A percentile compares a stretch with the other conserved stretches of the same genome.
Evolutionary conservation across 306 rosid genomes (phyloP).

Genomic region (Gynostemma pentaphyllum): DNA sequence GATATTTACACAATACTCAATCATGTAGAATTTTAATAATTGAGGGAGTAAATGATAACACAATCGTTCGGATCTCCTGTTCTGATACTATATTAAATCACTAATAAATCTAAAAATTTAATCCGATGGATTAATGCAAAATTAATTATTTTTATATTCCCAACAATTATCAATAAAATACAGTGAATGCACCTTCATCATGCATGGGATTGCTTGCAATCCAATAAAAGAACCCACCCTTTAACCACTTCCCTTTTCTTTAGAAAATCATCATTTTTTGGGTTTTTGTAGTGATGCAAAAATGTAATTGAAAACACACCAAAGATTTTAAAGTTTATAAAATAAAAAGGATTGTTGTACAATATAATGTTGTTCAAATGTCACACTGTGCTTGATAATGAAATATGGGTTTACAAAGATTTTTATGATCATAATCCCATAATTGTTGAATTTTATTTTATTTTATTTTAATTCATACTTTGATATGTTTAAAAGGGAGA

Average conservation of each 20-base stretch:
- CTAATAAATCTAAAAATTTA: no score
- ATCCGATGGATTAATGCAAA: no score
- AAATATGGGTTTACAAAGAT: background rate
- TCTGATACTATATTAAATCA: no score
- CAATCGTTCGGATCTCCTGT: no score
- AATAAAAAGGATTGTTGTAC: background rate
- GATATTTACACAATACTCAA: no score
- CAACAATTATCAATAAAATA: background rate
- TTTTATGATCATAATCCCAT: background rate
- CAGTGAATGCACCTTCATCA: background rate
- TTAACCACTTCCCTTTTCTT: conserved; percentile 1
- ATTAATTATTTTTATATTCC: no score
- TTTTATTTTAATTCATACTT: background rate
- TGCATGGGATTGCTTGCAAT: background rate
- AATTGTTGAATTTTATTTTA: background rate
- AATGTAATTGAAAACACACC: background rate
- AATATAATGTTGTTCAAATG: background rate
- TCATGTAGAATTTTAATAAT: no score
- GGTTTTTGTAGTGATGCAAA: background rate
- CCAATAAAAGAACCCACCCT: conserved; percentile 5
- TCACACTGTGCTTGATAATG: background rate
- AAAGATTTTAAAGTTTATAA: background rate
- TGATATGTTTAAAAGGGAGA: background rate
- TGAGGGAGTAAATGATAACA: no score
- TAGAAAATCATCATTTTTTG: background rate